phyloP scores from a whole-genome alignment of 108 stramenopile species.

The Halocafeteria seosinensis region DNA sequence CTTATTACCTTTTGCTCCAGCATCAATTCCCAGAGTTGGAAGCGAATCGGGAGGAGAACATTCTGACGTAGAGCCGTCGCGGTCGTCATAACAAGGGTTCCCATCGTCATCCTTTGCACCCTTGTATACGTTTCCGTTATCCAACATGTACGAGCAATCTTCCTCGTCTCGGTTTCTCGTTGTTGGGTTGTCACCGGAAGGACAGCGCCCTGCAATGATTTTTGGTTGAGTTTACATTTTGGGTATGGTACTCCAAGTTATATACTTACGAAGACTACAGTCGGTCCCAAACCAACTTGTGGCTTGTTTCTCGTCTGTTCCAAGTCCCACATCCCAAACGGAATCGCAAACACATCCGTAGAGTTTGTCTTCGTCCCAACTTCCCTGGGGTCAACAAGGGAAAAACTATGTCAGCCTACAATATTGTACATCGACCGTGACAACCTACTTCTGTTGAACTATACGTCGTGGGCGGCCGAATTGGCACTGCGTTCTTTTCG shows the following conservation, averaged over 20 bases:
- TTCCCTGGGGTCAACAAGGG: conserved; percentile 9
- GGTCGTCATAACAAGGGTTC: background rate
- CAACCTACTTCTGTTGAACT: too few relatives aligned
- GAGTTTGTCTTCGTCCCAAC: conserved; percentile 39
- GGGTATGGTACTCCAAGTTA: too few relatives aligned
- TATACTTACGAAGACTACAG: conserved; percentile 35
- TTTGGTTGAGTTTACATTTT: too few relatives aligned
- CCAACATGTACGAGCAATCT: background rate
- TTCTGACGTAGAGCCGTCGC: too few relatives aligned
- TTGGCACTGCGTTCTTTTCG: conserved; percentile 26
- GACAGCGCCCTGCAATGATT: too few relatives aligned
- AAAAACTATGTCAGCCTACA: conserved; percentile 18
- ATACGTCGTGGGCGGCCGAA: conserved; percentile 14
- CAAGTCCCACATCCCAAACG: conserved; percentile 17
- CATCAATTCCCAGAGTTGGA: too few relatives aligned
- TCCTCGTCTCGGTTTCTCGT: conserved; percentile 7
- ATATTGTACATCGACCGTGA: conserved; percentile 27
- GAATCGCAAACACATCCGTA: conserved; percentile 43
- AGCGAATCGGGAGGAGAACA: too few relatives aligned
- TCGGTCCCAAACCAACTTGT: conserved; percentile 43
- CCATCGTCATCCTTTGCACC: background rate
- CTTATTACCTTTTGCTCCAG: too few relatives aligned
- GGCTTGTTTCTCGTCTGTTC: background rate
- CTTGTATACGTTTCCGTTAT: background rate
- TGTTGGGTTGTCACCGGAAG: conserved; percentile 35